These are phyloP conservation scores for Geotrichum candidum DNA, from an alignment of 1,139 yeast species.

Conservation along the genomic window DNA sequence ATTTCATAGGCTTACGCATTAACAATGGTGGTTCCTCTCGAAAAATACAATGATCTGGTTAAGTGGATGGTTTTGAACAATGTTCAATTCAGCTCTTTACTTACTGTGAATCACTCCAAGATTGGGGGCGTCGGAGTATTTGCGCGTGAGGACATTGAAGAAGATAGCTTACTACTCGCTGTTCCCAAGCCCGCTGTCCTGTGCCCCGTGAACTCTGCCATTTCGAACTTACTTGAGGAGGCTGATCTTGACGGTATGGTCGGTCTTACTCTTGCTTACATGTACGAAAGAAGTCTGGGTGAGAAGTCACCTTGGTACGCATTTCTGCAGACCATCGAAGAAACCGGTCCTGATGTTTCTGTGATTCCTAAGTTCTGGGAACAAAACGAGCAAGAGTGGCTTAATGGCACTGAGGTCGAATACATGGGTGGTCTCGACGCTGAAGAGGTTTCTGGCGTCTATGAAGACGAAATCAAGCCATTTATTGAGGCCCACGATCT, in stretches of 20 bases:
- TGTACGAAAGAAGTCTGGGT: conserved; percentile 58
- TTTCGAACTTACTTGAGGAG: conserved; percentile 64
- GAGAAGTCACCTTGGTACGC: conserved; percentile 68
- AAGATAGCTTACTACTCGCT: conserved; percentile 29
- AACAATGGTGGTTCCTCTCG: conserved; percentile 4
- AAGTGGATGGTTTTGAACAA: conserved; percentile 31
- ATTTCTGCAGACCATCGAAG: conserved; percentile 54
- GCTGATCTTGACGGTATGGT: conserved; percentile 57
- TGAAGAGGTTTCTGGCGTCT: conserved; percentile 52
- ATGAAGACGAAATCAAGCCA: conserved; percentile 38
- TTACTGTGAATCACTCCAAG: conserved; percentile 45
- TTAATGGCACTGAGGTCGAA: conserved; percentile 66
- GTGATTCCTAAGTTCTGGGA: conserved; percentile 62
- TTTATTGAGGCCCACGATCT: conserved; percentile 27
- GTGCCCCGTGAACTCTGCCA: conserved; percentile 42
- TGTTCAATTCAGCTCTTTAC: conserved; percentile 25
- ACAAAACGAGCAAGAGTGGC: conserved; percentile 41
- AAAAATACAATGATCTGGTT: conserved; percentile 23
- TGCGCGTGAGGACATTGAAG: conserved; percentile 41
- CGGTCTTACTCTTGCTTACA: conserved; percentile 59
- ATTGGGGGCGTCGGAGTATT: conserved; percentile 75
- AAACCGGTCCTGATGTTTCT: conserved; percentile 27
- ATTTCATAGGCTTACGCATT: not conserved
- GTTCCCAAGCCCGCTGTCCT: conserved; percentile 33
- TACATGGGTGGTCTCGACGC: conserved; percentile 56